Evolutionary conservation across 441 rosid genomes (phyloP).

Genomic region (Kokia cookei): DNA sequence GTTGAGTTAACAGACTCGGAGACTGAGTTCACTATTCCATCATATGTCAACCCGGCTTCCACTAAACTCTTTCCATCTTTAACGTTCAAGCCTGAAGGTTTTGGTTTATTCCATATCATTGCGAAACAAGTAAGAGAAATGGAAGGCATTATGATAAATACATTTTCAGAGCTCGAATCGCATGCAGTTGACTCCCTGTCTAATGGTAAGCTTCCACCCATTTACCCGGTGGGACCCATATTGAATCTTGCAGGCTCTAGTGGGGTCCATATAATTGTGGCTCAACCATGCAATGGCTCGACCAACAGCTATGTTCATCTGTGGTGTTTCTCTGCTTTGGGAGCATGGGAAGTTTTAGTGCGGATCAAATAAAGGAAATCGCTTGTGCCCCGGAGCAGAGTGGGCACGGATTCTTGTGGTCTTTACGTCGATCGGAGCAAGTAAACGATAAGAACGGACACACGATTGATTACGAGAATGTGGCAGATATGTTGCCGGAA

Average conservation of each 20-base stretch:
- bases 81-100: background rate
- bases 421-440: background rate
- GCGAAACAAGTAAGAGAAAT: conserved; percentile 1
- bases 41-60: conserved; percentile 28
- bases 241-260: conserved; percentile 8
- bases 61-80: conserved; percentile 17
- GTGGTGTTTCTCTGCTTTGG: background rate
- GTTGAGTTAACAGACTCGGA: conserved; percentile 24
- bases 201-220: background rate
- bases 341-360: background rate
- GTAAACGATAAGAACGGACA: background rate
- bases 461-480: background rate
- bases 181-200: conserved; percentile 14
- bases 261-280: background rate
- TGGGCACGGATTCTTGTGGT: background rate
- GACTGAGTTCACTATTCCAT: conserved; percentile 20
- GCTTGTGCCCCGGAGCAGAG: background rate
- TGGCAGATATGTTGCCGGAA: background rate
- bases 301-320: background rate
- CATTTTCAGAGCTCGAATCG: conserved; percentile 40
- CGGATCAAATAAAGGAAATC: background rate
- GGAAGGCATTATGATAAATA: conserved; percentile 46
- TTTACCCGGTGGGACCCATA: conserved; percentile 50
- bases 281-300: background rate
- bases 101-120: background rate